These are phyloP conservation scores for Plantago elongata DNA, from an alignment of 257 asterid species.

Conservation along the genomic window DNA sequence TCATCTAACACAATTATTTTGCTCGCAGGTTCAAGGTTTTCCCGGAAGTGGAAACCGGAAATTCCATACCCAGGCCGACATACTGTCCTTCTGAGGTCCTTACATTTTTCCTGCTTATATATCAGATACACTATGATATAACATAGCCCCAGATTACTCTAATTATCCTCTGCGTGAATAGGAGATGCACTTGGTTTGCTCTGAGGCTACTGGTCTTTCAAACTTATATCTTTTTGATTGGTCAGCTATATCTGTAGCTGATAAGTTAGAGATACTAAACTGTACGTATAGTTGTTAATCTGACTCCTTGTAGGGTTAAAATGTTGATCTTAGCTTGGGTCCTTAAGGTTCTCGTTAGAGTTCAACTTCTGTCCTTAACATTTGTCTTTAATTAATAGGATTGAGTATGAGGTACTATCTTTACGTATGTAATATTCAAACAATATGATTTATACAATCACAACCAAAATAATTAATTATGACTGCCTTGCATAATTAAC, in stretches of 20 bases:
- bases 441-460: not conserved
- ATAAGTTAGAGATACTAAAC: constrained; percentile 9
- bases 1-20: constrained; percentile 23
- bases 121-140: constrained; percentile 1
- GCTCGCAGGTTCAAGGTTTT: constrained; percentile 69
- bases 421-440: not conserved
- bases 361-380: constrained; percentile 4
- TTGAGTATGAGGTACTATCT: not conserved
- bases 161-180: not conserved
- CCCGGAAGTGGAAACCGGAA: constrained; percentile 94
- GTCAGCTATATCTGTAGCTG: constrained; percentile 1
- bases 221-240: not conserved
- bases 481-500: constrained; percentile 5
- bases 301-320: not conserved
- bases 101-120: constrained; percentile 16
- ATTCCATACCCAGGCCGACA: constrained; percentile 65
- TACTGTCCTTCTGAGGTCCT: constrained; percentile 86
- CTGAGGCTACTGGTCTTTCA: constrained; percentile 12
- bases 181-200: constrained; percentile 3
- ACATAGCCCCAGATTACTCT: not conserved
- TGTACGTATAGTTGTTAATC: constrained; percentile 1
- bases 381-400: constrained; percentile 4
- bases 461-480: constrained; percentile 7
- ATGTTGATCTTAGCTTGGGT: constrained; percentile 3
- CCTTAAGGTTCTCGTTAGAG: constrained; percentile 15